Percentiles rank a stretch among this genome's conserved stretches.
phyloP scores from a whole-genome alignment of 768 basidiomycete genomes.

The Russula abietina region DNA sequence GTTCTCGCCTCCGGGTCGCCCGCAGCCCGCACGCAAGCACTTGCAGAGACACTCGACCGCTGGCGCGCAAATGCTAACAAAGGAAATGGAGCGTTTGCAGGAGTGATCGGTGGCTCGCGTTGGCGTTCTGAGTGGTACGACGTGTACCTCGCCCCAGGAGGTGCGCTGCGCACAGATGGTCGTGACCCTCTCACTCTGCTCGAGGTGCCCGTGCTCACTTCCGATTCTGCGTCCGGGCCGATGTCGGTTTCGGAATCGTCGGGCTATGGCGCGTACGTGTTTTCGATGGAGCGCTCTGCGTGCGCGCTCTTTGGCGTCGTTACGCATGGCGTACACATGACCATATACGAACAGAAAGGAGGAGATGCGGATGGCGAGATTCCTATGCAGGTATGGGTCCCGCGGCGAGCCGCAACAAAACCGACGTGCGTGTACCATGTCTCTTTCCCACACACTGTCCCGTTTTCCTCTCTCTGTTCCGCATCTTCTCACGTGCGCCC shows the following conservation, averaged over 20 bases:
- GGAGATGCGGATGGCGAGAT: slow-evolving; percentile 16
- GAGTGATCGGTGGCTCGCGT: slow-evolving; percentile 64
- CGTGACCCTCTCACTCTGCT: slow-evolving; percentile 27
- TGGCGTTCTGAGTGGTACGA: slow-evolving; percentile 88
- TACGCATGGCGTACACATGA: slow-evolving; percentile 92
- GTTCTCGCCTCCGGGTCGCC: not conserved
- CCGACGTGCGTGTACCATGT: slow-evolving; percentile 57
- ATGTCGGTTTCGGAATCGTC: slow-evolving; percentile 6
- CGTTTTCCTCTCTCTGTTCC: not conserved
- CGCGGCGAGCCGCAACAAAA: slow-evolving; percentile 79
- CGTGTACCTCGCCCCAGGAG: slow-evolving; percentile 66
- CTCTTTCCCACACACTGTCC: not conserved
- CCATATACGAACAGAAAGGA: slow-evolving; percentile 50
- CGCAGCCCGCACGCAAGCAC: slow-evolving; percentile 51
- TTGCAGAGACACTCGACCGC: slow-evolving; percentile 63
- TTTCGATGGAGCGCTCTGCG: slow-evolving; percentile 86
- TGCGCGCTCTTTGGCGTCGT: slow-evolving; percentile 84
- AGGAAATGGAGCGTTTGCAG: slow-evolving; percentile 38
- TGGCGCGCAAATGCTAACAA: slow-evolving; percentile 44
- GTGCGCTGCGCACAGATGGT: slow-evolving; percentile 39
- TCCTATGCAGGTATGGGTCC: slow-evolving; percentile 73
- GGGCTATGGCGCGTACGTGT: slow-evolving; percentile 52
- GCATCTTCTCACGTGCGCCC: not conserved
- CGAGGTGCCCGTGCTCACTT: slow-evolving; percentile 25
- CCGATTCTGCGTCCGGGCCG: too few relatives aligned